These are phyloP conservation scores for Mariannaea sp. DNA, from an alignment of 2,329 filamentous ascomycete species.

Conservation along the genomic window DNA sequence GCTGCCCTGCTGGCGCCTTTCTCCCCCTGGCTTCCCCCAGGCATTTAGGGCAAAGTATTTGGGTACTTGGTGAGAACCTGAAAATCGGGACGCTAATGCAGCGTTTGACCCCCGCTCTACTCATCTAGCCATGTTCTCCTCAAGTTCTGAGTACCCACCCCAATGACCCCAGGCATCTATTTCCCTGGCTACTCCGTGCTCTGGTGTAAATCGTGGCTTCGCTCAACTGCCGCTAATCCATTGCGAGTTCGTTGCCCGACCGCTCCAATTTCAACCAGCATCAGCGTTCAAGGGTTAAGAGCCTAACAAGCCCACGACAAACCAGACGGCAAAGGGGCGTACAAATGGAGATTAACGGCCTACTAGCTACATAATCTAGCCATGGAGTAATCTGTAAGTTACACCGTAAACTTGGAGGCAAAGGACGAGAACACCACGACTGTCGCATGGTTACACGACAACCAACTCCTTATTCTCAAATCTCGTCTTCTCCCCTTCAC, in stretches of 20 bases:
- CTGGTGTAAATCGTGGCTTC: not conserved
- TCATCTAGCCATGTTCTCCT: not conserved
- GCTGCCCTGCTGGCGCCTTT: not conserved
- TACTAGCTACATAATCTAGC: too few relatives aligned
- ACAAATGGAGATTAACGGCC: too few relatives aligned
- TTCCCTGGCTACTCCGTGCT: not conserved
- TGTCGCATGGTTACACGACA: not conserved
- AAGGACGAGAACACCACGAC: constrained; percentile 1
- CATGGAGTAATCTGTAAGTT: too few relatives aligned
- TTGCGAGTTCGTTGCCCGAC: constrained; percentile 2
- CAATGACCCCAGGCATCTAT: too few relatives aligned
- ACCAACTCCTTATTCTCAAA: not conserved
- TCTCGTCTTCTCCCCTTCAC: not conserved
- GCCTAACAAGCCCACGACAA: not conserved
- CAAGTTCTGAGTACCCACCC: not conserved
- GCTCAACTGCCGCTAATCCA: not conserved
- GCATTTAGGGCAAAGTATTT: not conserved
- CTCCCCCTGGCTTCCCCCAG: not conserved
- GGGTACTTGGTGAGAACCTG: constrained; percentile 1
- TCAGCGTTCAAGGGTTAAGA: constrained; percentile 13
- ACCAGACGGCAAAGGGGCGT: not conserved
- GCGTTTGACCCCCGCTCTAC: not conserved
- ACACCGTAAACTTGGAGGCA: too few relatives aligned
- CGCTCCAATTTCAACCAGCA: not conserved
- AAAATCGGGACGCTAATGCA: constrained; percentile 1